These are phyloP conservation scores for Sphaerosporella brunnea DNA, from an alignment of 495 filamentous ascomycete genomes.

Conservation along the genomic window DNA sequence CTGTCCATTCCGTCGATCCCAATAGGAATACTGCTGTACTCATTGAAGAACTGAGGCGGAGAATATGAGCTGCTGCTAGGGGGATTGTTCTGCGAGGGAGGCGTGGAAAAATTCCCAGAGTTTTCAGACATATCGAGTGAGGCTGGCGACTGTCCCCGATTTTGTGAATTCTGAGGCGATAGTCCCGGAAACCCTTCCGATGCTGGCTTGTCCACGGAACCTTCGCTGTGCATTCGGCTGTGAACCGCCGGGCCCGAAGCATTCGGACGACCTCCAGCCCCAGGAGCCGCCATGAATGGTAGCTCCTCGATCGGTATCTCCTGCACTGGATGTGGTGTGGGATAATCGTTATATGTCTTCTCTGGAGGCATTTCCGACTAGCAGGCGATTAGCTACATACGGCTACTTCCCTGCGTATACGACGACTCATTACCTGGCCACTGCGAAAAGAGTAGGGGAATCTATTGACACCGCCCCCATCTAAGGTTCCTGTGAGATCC, in stretches of 20 bases:
- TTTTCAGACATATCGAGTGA: background rate
- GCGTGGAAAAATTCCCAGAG: background rate
- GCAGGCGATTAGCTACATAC: background rate
- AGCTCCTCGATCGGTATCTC: conserved; percentile 1
- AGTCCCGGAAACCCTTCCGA: background rate
- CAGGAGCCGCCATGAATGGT: background rate
- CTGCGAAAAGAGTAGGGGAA: too few relatives aligned
- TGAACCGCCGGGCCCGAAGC: too few relatives aligned
- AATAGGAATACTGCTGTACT: background rate
- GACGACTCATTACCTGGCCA: too few relatives aligned
- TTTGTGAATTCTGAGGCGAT: background rate
- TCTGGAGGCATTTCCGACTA: background rate
- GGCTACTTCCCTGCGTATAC: background rate
- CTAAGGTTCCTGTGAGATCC: conserved; percentile 38
- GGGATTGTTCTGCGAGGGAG: background rate
- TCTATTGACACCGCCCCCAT: conserved; percentile 11
- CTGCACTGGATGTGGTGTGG: background rate
- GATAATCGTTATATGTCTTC: background rate
- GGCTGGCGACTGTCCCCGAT: background rate
- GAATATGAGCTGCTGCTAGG: conserved; percentile 1
- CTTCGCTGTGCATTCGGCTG: too few relatives aligned
- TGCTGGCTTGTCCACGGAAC: background rate
- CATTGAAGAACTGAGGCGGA: background rate
- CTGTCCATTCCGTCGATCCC: background rate
- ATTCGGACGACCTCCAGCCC: too few relatives aligned